These are phyloP conservation scores for Periconia sp. DNA, from an alignment of 2,329 filamentous ascomycete genomes.

Conservation along the genomic window DNA sequence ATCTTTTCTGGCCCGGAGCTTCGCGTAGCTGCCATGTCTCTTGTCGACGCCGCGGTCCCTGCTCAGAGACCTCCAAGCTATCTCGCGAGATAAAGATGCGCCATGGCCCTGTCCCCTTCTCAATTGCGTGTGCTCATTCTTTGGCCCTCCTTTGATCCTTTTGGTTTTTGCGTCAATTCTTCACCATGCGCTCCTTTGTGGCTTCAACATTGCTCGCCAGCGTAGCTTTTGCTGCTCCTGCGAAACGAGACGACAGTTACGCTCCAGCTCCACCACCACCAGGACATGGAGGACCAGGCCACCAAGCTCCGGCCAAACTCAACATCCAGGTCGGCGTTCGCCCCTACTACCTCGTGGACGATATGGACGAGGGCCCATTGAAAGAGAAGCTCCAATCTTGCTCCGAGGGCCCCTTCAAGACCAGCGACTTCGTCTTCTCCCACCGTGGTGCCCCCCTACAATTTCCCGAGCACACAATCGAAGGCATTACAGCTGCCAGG, in stretches of 20 bases:
- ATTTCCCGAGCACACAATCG: constrained; percentile 39
- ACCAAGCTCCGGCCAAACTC: constrained; percentile 16
- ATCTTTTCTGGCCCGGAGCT: constrained; percentile 17
- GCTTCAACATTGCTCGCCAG: constrained; percentile 28
- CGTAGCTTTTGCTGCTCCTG: constrained; percentile 29
- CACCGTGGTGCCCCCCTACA: constrained; percentile 41
- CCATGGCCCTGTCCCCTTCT: constrained; percentile 6
- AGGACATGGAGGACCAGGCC: constrained; percentile 2
- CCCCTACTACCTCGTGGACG: constrained; percentile 40
- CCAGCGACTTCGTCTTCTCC: constrained; percentile 37
- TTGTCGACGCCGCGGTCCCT: not conserved
- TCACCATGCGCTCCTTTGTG: constrained; percentile 32
- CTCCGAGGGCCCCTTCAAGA: constrained; percentile 39
- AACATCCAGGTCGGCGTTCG: constrained; percentile 40
- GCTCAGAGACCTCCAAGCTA: constrained; percentile 9
- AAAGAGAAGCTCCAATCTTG: constrained; percentile 42
- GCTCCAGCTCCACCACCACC: not conserved
- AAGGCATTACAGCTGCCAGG: constrained; percentile 34
- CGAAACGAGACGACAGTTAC: constrained; percentile 17
- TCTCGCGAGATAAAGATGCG: constrained; percentile 24
- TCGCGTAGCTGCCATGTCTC: not conserved
- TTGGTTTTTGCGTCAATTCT: constrained; percentile 1
- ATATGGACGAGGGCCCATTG: constrained; percentile 42
- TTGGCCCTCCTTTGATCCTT: constrained; percentile 13
- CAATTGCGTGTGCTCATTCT: constrained; percentile 18